Base-by-base conservation (phyloP, 2,329 filamentous ascomycete genomes). In the Bisporella sp. region DNA sequence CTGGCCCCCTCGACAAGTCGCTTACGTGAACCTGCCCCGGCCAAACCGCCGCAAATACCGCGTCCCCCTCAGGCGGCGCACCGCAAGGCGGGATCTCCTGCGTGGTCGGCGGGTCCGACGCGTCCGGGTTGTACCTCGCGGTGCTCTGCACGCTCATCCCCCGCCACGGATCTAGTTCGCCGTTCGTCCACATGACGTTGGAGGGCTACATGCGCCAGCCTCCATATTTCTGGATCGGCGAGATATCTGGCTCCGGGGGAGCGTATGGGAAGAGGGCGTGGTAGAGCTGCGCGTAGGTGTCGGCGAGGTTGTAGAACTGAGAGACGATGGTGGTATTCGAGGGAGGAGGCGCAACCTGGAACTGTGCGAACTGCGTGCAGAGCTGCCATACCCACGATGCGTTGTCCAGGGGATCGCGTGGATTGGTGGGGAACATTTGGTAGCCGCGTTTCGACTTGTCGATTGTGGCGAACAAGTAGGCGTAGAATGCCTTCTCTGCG, bases 161-260 rank as follows among this genome's bases (percentile, higher is more conserved):
- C 21, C 21, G 21, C 21, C 21, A 21, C 40, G 49, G 46, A 49
- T 47, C 47, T 5, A 49, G 29, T 21, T 49, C 47, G 30, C 47
- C 47, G 21, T 49, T 45, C 9, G 47, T 49, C 13, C 44, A 49
- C 41, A 49, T 49, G 5, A 49, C 47, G 28, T 49, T 49, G 30
- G 32, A 45, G 2, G 47, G 47, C n/a, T 29, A 4, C 47, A 49
- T 49, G 5, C 11, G 13, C 47, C 47, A 49, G n/a, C 47, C 47
- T 45, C 41, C 41, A 31, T 45, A 45, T 40, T 37, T 49, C 41
- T 37, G 12, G 12, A 49, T 45, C 41, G 37, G 32, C 12, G 30
- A 8, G 9, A 49, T 42, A 8, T 45, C 31, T 4, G 47, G 41
- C 29, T 30, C n/a, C 6, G 3, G 5, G 11, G 47, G 47, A 4